Evolutionary conservation across 305 asterid genomes (phyloP), one percentile per base, ranked within the genome.

Genomic region (Salvia sclarea): DNA sequence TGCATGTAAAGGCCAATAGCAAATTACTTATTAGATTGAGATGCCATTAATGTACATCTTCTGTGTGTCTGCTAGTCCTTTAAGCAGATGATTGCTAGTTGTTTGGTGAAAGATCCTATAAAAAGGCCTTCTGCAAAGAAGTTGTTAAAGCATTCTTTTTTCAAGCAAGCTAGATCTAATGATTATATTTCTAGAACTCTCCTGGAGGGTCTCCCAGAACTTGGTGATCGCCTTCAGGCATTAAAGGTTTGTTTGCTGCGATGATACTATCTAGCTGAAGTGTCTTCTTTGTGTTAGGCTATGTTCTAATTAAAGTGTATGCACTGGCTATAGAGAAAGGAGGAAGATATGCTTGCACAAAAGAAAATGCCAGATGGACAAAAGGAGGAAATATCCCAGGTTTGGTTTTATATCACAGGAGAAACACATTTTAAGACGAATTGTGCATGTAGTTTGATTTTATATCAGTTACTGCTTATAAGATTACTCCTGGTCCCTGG

Each of bases 371-470:
- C 98, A 60, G 99, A 94, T 74, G 99, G 99, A 24, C 78, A 84
- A 76, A 94, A 94, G 80, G 99, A 94, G 83, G 96, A 94, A 80
- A 84, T 94, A 78, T 94, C 99, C 62, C 99, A 94, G 98, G 99
- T 94, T 79, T 76, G 83, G 69, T 77, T 73, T 64, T 41, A 28
- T 64, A 60, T 66, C 38, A 44, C 16, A 31, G 64, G 43, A 18
- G 57, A 66, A 44, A 10, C 22, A 37, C 24, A 64, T 37, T 13
- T 37, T 37, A 37, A 37, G 43, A 9, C 11, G n/a, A 33, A 37
- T 37, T 37, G 3, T 37, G 43, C 43, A 28, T 4, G 5, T 28
- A 6, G 2, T 1, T 28, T 28, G 33, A 25, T 35, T 35, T 37
- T 37, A 9, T 37, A 37, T 37, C 41, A 35, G 12, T 35, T 35